Evolutionary conservation across 2,329 filamentous ascomycete species (phyloP), one percentile per base, ranked within the genome.

Genomic region (Simplicillium aogashimaense): DNA sequence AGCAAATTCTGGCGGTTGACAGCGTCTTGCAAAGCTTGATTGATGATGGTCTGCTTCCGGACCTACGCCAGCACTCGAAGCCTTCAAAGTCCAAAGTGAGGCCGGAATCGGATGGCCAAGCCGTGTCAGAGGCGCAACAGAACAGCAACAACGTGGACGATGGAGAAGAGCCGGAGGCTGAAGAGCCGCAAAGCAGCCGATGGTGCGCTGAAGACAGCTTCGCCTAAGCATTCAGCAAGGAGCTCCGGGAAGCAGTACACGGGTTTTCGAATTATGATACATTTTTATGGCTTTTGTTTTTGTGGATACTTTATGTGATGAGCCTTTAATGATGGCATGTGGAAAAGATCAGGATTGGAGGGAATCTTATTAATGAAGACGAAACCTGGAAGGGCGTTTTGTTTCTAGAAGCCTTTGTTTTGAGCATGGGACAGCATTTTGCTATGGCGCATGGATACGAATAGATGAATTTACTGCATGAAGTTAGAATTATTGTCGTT

Each of bases 21-120:
- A 61, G 66, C 2, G 65, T 83, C 18, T 76, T 74, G 59, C 58
- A 69, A 37, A 65, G 63, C 6, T 58, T 83, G 44, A 63, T 69
- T 12, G 60, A 67, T 20, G 66, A 69, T 43, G 75, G 74, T 0
- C 61, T 78, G 36, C 50, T 76, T 10, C 57, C 57, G 12, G 50
- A 46, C 37, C 33, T 14, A 5, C 6, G 15, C 31, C 31, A 25
- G 9, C 20, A 6, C 9, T 25, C 20, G 5, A 25, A 25, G 20
- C 9, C 6, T 5, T 5, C 20, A 5, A 25, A 9, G 9, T 25
- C 20, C 20, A 25, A 25, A 25, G 9, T 6, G 20, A 25, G 20
- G 6, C 20, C 6, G 9, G 9, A 5, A 25, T 5, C 20, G 5
- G 20, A 25, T 6, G 20, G 9, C 20, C 20, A 25, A 25, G 20